Percentiles rank a stretch among this genome's conserved stretches.
phyloP scores from a whole-genome alignment of 2,329 filamentous ascomycete species.

The Neocucurbitaria cava region DNA sequence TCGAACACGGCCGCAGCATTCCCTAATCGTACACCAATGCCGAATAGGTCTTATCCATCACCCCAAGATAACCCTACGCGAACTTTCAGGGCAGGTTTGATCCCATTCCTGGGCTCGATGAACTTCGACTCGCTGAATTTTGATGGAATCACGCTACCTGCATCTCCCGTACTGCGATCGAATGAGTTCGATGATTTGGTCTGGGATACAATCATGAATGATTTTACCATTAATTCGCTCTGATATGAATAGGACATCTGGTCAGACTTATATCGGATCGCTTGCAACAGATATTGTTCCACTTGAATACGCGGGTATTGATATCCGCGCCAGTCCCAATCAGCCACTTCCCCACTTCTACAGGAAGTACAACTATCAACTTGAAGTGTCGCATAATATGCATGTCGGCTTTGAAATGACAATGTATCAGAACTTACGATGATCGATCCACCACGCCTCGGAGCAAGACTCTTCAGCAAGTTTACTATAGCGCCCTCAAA shows the following conservation, averaged over 20 bases:
- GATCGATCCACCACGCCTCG: too few relatives aligned
- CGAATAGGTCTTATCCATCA: background rate
- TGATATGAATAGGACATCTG: background rate
- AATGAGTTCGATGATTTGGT: constrained; percentile 22
- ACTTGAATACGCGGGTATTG: too few relatives aligned
- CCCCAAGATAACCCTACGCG: background rate
- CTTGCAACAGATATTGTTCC: background rate
- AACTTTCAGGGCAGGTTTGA: background rate
- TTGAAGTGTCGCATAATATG: too few relatives aligned
- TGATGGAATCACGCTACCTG: constrained; percentile 17
- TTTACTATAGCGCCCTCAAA: too few relatives aligned
- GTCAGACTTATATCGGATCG: background rate
- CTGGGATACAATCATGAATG: constrained; percentile 33
- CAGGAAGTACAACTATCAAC: too few relatives aligned
- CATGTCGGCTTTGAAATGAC: too few relatives aligned
- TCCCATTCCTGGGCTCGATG: constrained; percentile 14
- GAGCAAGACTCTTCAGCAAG: too few relatives aligned
- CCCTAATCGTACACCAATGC: background rate
- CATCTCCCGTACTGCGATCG: background rate
- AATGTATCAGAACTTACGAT: too few relatives aligned
- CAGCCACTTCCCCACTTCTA: too few relatives aligned
- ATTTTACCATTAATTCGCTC: constrained; percentile 13
- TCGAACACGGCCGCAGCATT: background rate
- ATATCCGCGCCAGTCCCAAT: too few relatives aligned
- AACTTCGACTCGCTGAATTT: constrained; percentile 29